These are phyloP conservation scores for Cryphonectria radicalis DNA, from an alignment of 2,329 filamentous ascomycete species.

Conservation along the genomic window DNA sequence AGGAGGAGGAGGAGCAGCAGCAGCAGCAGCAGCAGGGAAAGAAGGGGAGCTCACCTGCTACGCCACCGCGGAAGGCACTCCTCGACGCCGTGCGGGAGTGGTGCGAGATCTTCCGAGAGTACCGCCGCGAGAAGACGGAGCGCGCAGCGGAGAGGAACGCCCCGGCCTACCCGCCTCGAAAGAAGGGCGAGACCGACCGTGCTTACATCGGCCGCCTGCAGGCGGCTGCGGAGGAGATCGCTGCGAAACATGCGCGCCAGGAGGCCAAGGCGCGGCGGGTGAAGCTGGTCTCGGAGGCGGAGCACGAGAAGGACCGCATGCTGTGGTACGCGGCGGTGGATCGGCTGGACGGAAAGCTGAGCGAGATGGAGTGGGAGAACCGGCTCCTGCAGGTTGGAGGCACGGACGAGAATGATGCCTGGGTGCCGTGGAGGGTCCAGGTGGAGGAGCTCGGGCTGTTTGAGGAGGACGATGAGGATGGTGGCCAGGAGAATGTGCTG, in stretches of 20 bases:
- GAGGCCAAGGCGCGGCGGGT: background rate
- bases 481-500: background rate
- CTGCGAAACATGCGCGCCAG: background rate
- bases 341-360: background rate
- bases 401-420: background rate
- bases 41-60: background rate
- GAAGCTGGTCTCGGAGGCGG: background rate
- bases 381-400: background rate
- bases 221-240: background rate
- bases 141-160: background rate
- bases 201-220: background rate
- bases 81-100: background rate
- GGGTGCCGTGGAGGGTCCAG: background rate
- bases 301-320: background rate
- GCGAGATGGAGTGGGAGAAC: background rate
- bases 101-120: background rate
- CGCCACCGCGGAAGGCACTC: background rate
- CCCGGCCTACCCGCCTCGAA: background rate
- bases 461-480: background rate
- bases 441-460: background rate
- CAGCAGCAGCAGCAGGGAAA: background rate
- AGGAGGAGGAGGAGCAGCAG: background rate
- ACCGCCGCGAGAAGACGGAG: background rate
- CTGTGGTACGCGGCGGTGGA: background rate
- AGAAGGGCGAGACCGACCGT: background rate